These are phyloP conservation scores for Citrus inodora DNA, from an alignment of 345 rosid species.

Conservation along the genomic window DNA sequence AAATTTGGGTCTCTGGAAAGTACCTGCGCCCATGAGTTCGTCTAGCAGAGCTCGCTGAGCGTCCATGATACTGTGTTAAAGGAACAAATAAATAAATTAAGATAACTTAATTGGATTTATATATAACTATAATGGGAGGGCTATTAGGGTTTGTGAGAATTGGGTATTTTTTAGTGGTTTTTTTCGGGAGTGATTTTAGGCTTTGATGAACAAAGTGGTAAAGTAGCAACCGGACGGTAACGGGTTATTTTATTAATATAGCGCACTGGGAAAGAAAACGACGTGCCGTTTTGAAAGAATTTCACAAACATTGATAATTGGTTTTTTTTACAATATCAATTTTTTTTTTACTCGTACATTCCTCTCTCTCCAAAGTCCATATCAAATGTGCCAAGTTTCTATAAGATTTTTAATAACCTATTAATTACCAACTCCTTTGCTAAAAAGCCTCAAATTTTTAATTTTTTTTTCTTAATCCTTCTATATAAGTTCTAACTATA, in stretches of 20 bases:
- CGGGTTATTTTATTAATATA: no score
- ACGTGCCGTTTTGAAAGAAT: not conserved
- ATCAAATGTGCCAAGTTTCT: no score
- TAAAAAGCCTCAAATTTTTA: no score
- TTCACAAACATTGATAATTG: not conserved
- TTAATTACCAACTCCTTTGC: no score
- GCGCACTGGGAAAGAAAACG: not conserved
- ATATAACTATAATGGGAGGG: not conserved
- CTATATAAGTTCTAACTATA: no score
- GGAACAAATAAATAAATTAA: not conserved
- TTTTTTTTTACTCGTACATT: no score
- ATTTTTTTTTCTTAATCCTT: no score
- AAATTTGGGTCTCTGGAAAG: not conserved
- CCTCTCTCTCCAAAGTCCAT: no score
- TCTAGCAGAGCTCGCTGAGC: constrained; percentile 94
- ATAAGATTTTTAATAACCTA: no score
- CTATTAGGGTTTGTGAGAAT: not conserved
- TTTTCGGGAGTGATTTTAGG: not conserved
- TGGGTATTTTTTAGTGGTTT: not conserved
- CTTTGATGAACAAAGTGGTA: not conserved
- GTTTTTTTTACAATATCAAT: no score
- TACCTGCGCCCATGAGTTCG: constrained; percentile 98
- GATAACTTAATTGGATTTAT: not conserved
- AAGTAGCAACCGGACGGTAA: not conserved
- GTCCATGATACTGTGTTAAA: constrained; percentile 48